These are phyloP conservation scores for Erysimum cheiri DNA, from an alignment of 441 rosid genomes.

Conservation along the genomic window DNA sequence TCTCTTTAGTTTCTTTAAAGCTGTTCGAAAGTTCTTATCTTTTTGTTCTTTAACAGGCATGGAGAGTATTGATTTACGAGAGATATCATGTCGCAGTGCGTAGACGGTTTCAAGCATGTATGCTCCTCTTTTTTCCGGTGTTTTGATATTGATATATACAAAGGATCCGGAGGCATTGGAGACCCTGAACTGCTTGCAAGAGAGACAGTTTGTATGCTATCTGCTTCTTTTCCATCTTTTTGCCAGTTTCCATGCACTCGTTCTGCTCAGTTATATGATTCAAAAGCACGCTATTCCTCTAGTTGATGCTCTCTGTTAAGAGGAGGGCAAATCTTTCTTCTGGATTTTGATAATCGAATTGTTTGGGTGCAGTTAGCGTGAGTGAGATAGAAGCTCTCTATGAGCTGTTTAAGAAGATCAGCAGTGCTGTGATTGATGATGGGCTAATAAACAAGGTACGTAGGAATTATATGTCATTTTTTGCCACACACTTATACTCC, in stretches of 20 bases:
- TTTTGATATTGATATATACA: slow-evolving; percentile 78
- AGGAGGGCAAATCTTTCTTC: slow-evolving; percentile 1
- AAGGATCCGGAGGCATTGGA: slow-evolving; percentile 79
- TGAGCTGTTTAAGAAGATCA: slow-evolving; percentile 98
- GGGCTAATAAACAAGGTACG: slow-evolving; percentile 94
- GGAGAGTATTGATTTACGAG: slow-evolving; percentile 73
- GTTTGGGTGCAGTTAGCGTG: slow-evolving; percentile 81
- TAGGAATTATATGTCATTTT: not conserved
- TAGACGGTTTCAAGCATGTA: slow-evolving; percentile 71
- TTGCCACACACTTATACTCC: not conserved
- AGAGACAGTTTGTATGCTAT: slow-evolving; percentile 93
- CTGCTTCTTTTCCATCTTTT: slow-evolving; percentile 31
- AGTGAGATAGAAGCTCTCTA: slow-evolving; percentile 98
- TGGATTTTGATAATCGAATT: slow-evolving; percentile 19
- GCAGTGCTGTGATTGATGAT: slow-evolving; percentile 99
- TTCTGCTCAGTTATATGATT: slow-evolving; percentile 29
- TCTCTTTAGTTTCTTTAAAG: slow-evolving; percentile 4
- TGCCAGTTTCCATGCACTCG: slow-evolving; percentile 20
- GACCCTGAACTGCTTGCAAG: slow-evolving; percentile 97
- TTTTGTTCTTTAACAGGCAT: slow-evolving; percentile 59
- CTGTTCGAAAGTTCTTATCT: slow-evolving; percentile 20
- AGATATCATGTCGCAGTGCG: slow-evolving; percentile 89
- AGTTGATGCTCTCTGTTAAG: slow-evolving; percentile 8
- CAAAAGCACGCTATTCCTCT: slow-evolving; percentile 2
- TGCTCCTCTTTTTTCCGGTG: slow-evolving; percentile 67